These are phyloP conservation scores for Vitis hybrid DNA, from an alignment of 177 flowering plant species.

Conservation along the genomic window DNA sequence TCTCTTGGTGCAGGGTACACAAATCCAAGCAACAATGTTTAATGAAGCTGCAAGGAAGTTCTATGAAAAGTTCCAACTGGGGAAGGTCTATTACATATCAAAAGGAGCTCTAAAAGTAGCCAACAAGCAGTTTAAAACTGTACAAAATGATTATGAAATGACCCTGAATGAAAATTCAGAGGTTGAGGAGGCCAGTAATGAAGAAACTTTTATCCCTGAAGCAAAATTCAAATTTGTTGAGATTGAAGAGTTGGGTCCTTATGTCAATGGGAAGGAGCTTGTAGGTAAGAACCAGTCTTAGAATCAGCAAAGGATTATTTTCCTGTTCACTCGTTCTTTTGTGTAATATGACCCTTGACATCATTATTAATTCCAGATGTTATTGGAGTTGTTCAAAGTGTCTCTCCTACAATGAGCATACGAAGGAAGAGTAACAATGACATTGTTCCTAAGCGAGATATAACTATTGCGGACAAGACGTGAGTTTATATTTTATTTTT, in stretches of 20 bases:
- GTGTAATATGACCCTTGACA: not conserved
- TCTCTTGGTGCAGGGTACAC: constrained; percentile 68
- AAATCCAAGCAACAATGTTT: constrained; percentile 97
- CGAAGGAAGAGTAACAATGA: constrained; percentile 83
- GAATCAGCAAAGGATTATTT: not conserved
- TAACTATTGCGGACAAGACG: constrained; percentile 95
- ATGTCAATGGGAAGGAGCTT: constrained; percentile 73
- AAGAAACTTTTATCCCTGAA: constrained; percentile 67
- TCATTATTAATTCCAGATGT: constrained; percentile 48
- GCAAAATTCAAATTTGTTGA: constrained; percentile 72
- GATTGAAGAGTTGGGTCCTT: constrained; percentile 79
- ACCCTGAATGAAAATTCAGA: constrained; percentile 81
- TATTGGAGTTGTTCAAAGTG: constrained; percentile 85
- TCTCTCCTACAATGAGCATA: constrained; percentile 78
- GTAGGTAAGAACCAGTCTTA: constrained; percentile 51
- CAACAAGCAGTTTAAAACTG: constrained; percentile 85
- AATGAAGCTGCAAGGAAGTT: constrained; percentile 87
- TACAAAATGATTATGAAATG: constrained; percentile 96
- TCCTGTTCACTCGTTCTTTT: not conserved
- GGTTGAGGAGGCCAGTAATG: constrained; percentile 80
- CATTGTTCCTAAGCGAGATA: constrained; percentile 82
- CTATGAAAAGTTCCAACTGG: constrained; percentile 68
- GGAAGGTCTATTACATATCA: constrained; percentile 89
- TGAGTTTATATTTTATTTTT: constrained; percentile 26
- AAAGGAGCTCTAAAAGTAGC: constrained; percentile 79